Base-by-base conservation (phyloP, 306 rosid species). In the Myrica gale region DNA sequence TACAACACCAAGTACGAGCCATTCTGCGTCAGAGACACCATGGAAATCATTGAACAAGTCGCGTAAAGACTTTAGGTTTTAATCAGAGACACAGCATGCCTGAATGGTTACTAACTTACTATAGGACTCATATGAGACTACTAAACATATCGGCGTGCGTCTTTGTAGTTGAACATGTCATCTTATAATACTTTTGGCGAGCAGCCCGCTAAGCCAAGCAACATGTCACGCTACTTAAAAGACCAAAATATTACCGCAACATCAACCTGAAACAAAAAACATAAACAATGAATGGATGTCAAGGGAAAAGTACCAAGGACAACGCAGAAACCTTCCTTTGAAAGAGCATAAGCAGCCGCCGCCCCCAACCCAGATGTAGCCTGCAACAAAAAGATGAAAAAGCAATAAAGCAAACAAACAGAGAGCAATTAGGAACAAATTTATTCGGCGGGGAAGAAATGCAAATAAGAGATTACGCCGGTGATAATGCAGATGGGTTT, bases 311-410 rank as follows among this genome's bases (percentile, higher is more conserved):
- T 82, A 90, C 97, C 98, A 60, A 94, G 88, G 74, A 85, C 87
- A 39, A 94, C 88, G 60, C 77, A 74, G 86, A 89, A 94, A 63
- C 97, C 98, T 71, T 76, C 88, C 78, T 73, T 78, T 9, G 93
- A 88, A 77, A 94, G 96, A 52, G 89, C 85, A 56, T 69, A 74
- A 58, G 97, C 97, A 68, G 97, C 78, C 19, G 96, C 88, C 9
- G 84, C 91, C 72, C 97, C 98, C 75, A 94, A 56, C 12, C 98
- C 98, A 84, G 97, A 91, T n/a, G 96, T 94, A 63, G 96, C 98
- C 97, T 93, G 74, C 78, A 76, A 26, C 73, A 42, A 70, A 57
- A 70, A 23, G n/a, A 54, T 50, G 15, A 43, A 17, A 20, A 56
- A 65, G 26, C 26, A 71, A 72, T 47, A 0, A 62, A 71, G 17